Conservation (phyloP, 2,329 filamentous ascomycete genomes). For the Thelonectria olida region DNA sequence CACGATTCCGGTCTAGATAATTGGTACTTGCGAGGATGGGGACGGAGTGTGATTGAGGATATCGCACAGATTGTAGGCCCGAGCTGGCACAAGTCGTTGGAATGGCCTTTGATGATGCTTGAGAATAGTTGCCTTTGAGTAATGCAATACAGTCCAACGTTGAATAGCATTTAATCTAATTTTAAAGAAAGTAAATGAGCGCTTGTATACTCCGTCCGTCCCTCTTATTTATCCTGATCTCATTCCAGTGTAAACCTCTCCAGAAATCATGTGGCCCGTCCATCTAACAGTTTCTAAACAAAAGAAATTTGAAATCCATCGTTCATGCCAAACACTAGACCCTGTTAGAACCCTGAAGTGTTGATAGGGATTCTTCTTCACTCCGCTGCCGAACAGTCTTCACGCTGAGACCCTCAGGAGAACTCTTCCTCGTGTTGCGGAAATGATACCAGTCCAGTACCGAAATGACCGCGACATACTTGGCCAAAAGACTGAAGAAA, state of each 20-base stretch:
- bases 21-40: constrained; percentile 32
- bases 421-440: background rate
- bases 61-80: constrained; percentile 14
- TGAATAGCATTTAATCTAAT: too few species aligned
- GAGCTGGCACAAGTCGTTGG: constrained; percentile 4
- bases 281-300: background rate
- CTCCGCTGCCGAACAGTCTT: background rate
- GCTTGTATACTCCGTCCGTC: background rate
- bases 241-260: too few species aligned
- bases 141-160: background rate
- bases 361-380: constrained; percentile 3
- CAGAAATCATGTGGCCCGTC: background rate
- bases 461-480: constrained; percentile 3
- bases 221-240: too few species aligned
- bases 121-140: background rate
- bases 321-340: background rate
- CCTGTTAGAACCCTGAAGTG: background rate
- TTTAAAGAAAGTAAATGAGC: too few species aligned
- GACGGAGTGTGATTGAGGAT: constrained; percentile 12
- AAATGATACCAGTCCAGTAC: constrained; percentile 11
- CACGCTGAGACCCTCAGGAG: background rate
- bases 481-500: background rate
- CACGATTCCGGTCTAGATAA: constrained; percentile 11
- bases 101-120: constrained; percentile 27
- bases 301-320: background rate